Evolutionary conservation across 805 yeast species (phyloP).

Genomic region (Saccharomycopsis fodiens): DNA sequence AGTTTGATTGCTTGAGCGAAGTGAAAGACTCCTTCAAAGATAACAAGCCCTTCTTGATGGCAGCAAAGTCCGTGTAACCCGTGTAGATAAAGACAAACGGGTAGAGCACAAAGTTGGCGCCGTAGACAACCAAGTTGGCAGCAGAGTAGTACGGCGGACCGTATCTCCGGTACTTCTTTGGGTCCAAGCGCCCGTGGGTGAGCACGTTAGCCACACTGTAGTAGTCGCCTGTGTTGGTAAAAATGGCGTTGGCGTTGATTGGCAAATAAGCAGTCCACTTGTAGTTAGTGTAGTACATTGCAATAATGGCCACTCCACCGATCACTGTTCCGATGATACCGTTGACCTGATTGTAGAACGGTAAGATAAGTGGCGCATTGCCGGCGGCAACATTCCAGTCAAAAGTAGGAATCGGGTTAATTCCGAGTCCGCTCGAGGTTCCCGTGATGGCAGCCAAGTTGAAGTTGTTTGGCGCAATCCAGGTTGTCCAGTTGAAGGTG

Average conservation of each 20-base stretch:
- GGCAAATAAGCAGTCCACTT: slow-evolving; percentile 34
- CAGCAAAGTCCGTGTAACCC: slow-evolving; percentile 36
- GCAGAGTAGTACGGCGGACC: too few species aligned
- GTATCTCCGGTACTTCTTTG: slow-evolving; percentile 39
- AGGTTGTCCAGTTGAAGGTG: slow-evolving; percentile 47
- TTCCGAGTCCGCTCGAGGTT: slow-evolving; percentile 36
- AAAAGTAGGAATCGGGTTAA: too few species aligned
- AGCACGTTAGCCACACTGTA: slow-evolving; percentile 43
- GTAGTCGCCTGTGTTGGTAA: slow-evolving; percentile 41
- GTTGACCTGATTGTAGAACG: slow-evolving; percentile 33
- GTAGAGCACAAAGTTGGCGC: slow-evolving; percentile 47
- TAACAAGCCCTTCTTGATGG: slow-evolving; percentile 32
- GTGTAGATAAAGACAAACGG: slow-evolving; percentile 51
- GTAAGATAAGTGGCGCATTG: slow-evolving; percentile 34
- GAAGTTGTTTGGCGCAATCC: slow-evolving; percentile 47
- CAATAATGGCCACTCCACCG: slow-evolving; percentile 29
- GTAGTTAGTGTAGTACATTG: slow-evolving; percentile 34
- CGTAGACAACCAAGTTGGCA: slow-evolving; percentile 50
- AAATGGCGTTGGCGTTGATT: slow-evolving; percentile 42
- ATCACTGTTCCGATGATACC: slow-evolving; percentile 29
- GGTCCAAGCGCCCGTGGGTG: slow-evolving; percentile 38
- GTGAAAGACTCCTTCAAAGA: slow-evolving; percentile 28
- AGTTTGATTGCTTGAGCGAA: slow-evolving; percentile 18
- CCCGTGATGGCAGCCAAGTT: slow-evolving; percentile 45
- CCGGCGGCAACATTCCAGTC: slow-evolving; percentile 31